Conservation (phyloP, 1,284 basidiomycete genomes). For the Cutaneotrichosporon cyanovorans region DNA sequence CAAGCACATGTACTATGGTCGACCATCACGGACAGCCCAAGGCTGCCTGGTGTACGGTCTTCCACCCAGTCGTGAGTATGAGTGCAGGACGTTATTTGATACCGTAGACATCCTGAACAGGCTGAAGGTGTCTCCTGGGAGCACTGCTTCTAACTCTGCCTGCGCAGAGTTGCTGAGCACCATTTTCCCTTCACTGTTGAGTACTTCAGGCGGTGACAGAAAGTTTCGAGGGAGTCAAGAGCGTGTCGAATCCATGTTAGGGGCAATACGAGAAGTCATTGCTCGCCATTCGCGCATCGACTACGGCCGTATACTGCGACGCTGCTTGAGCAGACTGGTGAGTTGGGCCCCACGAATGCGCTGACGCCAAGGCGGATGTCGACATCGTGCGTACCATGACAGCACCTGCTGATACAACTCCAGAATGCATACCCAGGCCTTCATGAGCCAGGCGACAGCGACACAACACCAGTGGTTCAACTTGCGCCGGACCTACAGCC, state of each 20-base stretch:
- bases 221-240: background rate
- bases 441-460: too few relatives aligned
- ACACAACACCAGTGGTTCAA: too few relatives aligned
- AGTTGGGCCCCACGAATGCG: background rate
- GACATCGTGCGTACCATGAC: slow-evolving; percentile 1
- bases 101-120: slow-evolving; percentile 36
- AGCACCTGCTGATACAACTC: too few relatives aligned
- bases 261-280: slow-evolving; percentile 22
- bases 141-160: background rate
- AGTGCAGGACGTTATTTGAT: background rate
- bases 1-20: slow-evolving; percentile 40
- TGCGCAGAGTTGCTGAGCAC: slow-evolving; percentile 6
- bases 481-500: background rate
- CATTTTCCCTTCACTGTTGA: slow-evolving; percentile 8
- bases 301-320: slow-evolving; percentile 12
- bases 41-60: slow-evolving; percentile 30
- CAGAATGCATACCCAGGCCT: too few relatives aligned
- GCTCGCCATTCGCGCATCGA: slow-evolving; percentile 20
- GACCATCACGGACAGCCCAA: slow-evolving; percentile 14
- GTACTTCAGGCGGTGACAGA: background rate
- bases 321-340: slow-evolving; percentile 11
- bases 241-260: background rate
- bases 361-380: slow-evolving; percentile 13
- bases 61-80: slow-evolving; percentile 33
- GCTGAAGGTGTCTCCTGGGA: background rate